Evolutionary conservation across 768 basidiomycete genomes (phyloP).

Genomic region (Podaxis sp.): DNA sequence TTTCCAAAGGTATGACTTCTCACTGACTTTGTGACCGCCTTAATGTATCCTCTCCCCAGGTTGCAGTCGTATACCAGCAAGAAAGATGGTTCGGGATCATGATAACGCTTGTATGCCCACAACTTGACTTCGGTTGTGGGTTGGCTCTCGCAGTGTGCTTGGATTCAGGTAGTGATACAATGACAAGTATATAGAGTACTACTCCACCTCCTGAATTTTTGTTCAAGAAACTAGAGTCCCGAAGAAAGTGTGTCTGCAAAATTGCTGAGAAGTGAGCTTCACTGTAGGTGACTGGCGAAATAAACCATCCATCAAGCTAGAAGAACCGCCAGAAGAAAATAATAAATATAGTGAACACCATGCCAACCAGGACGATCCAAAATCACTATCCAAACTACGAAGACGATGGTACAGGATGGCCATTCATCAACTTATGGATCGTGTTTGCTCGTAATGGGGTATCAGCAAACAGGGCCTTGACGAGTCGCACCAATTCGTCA

Average conservation of each 20-base stretch:
- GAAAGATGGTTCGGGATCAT: constrained; percentile 21
- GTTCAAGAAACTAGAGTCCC: too few relatives aligned
- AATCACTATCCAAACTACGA: neutral
- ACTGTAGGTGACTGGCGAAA: too few relatives aligned
- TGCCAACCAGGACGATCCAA: neutral
- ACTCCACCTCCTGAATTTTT: too few relatives aligned
- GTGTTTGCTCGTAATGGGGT: constrained; percentile 76
- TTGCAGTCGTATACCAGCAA: constrained; percentile 41
- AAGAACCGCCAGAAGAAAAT: neutral
- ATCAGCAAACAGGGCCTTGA: constrained; percentile 86
- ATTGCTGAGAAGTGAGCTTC: too few relatives aligned
- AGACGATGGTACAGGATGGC: constrained; percentile 40
- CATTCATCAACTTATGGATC: constrained; percentile 66
- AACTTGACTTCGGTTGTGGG: neutral
- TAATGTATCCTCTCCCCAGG: constrained; percentile 17
- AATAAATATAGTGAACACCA: neutral
- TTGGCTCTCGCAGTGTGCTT: too few relatives aligned
- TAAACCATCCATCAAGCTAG: too few relatives aligned
- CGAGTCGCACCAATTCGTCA: constrained; percentile 76
- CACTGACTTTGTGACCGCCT: neutral
- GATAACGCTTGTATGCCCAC: neutral
- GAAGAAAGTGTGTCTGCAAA: too few relatives aligned
- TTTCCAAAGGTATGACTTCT: constrained; percentile 43
- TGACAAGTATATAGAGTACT: too few relatives aligned
- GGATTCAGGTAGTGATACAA: too few relatives aligned